These are phyloP conservation scores for Sporothrix inflata DNA, from an alignment of 2,329 filamentous ascomycete genomes.

Conservation along the genomic window DNA sequence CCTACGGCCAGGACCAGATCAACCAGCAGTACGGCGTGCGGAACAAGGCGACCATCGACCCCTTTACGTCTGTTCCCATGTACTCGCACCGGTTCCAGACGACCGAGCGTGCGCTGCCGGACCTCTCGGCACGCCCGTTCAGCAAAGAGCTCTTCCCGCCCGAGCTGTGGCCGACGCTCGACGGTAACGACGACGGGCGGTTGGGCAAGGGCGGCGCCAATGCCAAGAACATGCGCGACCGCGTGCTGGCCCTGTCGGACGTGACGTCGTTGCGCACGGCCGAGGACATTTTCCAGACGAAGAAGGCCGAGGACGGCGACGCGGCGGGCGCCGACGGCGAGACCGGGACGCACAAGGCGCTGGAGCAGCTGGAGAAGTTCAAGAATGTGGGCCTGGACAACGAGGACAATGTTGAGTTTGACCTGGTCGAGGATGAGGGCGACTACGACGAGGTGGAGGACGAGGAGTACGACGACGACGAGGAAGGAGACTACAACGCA, in stretches of 20 bases:
- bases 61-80: conserved; percentile 61
- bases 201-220: conserved; percentile 31
- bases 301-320: conserved; percentile 13
- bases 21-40: conserved; percentile 60
- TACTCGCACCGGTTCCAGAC: conserved; percentile 60
- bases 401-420: conserved; percentile 46
- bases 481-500: conserved; percentile 64
- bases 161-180: conserved; percentile 59
- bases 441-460: conserved; percentile 52
- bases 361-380: conserved; percentile 52
- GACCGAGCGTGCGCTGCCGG: conserved; percentile 57
- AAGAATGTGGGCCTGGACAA: conserved; percentile 47
- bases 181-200: conserved; percentile 48
- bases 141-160: conserved; percentile 56
- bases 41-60: conserved; percentile 60
- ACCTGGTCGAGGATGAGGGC: conserved; percentile 54
- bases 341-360: conserved; percentile 42
- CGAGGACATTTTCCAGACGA: conserved; percentile 53
- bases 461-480: conserved; percentile 60
- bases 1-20: conserved; percentile 61
- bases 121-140: conserved; percentile 55
- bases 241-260: conserved; percentile 49
- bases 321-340: conserved; percentile 4
- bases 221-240: conserved; percentile 42
- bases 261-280: conserved; percentile 55